Conservation (phyloP, 2,329 filamentous ascomycete genomes). For the Fusarium sp. region DNA sequence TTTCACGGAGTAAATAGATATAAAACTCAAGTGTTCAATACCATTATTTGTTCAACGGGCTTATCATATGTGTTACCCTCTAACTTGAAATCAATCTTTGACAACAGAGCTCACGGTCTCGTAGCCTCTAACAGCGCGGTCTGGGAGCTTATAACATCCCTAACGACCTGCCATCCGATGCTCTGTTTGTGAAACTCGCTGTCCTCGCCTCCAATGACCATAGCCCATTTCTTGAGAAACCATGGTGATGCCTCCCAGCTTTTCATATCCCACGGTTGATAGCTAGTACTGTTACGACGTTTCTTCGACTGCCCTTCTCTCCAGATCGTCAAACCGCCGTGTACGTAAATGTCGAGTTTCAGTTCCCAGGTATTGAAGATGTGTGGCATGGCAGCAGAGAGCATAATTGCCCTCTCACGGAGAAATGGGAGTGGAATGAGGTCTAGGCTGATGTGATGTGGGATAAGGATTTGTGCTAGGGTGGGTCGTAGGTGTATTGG, state of each 20-base stretch:
- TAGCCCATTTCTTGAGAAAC: slow-evolving; percentile 49
- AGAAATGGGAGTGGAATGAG: slow-evolving; percentile 47
- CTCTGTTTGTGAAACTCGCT: slow-evolving; percentile 42
- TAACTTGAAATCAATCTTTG: no score
- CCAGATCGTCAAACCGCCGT: slow-evolving; percentile 43
- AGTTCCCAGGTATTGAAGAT: slow-evolving; percentile 45
- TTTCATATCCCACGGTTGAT: slow-evolving; percentile 48
- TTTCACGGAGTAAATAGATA: no score
- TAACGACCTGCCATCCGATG: slow-evolving; percentile 39
- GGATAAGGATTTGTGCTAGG: slow-evolving; percentile 46
- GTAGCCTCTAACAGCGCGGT: not conserved
- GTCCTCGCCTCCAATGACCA: slow-evolving; percentile 38
- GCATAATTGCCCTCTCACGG: slow-evolving; percentile 47
- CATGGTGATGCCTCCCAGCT: slow-evolving; percentile 50
- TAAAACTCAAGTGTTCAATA: no score
- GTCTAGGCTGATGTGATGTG: slow-evolving; percentile 46
- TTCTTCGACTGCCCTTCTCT: not conserved
- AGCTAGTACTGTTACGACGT: not conserved
- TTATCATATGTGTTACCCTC: no score
- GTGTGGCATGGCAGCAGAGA: slow-evolving; percentile 42
- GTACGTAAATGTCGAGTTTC: slow-evolving; percentile 46
- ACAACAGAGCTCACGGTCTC: not conserved
- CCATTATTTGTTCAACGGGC: no score
- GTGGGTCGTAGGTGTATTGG: slow-evolving; percentile 46
- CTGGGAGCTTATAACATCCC: slow-evolving; percentile 25